Percentiles rank a stretch among this genome's conserved stretches.
These are phyloP conservation scores for Zelopaecilomyces penicillatus DNA, from an alignment of 2,329 filamentous ascomycete species.

Conservation along the genomic window DNA sequence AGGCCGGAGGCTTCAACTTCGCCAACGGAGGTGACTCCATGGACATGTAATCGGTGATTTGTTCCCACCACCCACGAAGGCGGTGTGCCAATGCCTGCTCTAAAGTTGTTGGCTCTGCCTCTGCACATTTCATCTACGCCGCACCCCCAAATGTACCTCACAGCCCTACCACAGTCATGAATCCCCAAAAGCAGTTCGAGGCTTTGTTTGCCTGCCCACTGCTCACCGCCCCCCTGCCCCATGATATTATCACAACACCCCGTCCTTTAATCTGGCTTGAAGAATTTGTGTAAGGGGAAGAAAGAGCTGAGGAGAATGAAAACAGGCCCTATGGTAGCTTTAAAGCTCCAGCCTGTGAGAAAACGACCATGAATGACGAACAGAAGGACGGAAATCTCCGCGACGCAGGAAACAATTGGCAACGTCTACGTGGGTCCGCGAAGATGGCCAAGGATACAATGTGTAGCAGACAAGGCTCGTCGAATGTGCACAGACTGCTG, in stretches of 20 bases:
- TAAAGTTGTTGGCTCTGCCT: slow-evolving; percentile 3
- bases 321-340: slow-evolving; percentile 52
- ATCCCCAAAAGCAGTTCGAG: slow-evolving; percentile 4
- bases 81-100: slow-evolving; percentile 2
- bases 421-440: slow-evolving; percentile 9
- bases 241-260: slow-evolving; percentile 24
- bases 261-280: slow-evolving; percentile 28
- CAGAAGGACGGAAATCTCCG: slow-evolving; percentile 7
- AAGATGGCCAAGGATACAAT: slow-evolving; percentile 8
- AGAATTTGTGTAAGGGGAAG: slow-evolving; percentile 26
- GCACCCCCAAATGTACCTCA: slow-evolving; percentile 3
- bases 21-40: slow-evolving; percentile 60
- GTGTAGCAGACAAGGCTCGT: slow-evolving; percentile 6
- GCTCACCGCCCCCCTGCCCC: slow-evolving; percentile 14
- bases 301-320: slow-evolving; percentile 16
- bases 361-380: slow-evolving; percentile 16
- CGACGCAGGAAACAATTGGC: slow-evolving; percentile 12
- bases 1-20: slow-evolving; percentile 88
- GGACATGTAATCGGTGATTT: slow-evolving; percentile 46
- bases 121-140: slow-evolving; percentile 4
- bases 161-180: slow-evolving; percentile 4
- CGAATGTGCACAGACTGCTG: slow-evolving; percentile 2
- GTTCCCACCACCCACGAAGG: neutral
- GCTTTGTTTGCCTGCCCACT: slow-evolving; percentile 4
- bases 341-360: slow-evolving; percentile 52